phyloP scores from a whole-genome alignment of 257 asterid genomes.

The Solanum ahanhuiri region DNA sequence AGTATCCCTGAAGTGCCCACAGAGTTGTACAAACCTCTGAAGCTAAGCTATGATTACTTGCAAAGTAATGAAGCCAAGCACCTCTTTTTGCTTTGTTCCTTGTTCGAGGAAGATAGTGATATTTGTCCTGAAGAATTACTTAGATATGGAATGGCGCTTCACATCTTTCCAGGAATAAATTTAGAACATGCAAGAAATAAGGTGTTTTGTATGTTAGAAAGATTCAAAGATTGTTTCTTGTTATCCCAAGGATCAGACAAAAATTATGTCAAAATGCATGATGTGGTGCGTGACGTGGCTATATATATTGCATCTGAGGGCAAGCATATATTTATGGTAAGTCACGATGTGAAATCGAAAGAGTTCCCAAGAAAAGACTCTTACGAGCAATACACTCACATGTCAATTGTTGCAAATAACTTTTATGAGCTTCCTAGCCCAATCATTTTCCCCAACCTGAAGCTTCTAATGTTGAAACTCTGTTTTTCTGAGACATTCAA shows the following conservation, averaged over 20 bases:
- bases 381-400: not conserved
- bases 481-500: not conserved
- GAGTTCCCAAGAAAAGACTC: not conserved
- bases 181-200: not conserved
- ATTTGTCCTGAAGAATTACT: not conserved
- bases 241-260: not conserved
- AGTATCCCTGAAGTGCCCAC: not conserved
- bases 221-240: not conserved
- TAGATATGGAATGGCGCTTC: not conserved
- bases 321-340: not conserved
- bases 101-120: not conserved
- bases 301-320: not conserved
- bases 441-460: not conserved
- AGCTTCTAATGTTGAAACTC: not conserved
- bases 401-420: not conserved
- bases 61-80: not conserved
- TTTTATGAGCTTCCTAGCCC: not conserved
- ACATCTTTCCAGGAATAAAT: not conserved
- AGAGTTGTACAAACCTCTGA: not conserved
- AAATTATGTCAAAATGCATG: slow-evolving; percentile 1
- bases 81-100: slow-evolving; percentile 6
- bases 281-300: not conserved
- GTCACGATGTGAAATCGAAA: not conserved
- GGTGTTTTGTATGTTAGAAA: not conserved
- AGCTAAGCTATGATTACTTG: slow-evolving; percentile 3